These are phyloP conservation scores for Aquilaria agallochum DNA, from an alignment of 441 rosid species.

Conservation along the genomic window DNA sequence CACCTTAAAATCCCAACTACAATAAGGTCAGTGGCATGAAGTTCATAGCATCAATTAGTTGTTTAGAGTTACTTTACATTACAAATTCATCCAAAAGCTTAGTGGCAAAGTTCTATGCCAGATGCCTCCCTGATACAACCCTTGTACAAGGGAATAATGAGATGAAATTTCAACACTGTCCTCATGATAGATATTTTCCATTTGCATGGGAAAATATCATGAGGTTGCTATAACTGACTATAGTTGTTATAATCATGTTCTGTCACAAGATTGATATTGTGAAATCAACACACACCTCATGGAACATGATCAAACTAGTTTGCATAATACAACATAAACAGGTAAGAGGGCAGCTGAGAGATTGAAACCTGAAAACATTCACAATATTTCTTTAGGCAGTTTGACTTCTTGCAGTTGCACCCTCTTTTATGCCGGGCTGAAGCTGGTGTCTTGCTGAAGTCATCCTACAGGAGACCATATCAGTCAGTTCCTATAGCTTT, in stretches of 20 bases:
- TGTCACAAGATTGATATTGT: no score
- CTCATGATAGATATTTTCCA: no score
- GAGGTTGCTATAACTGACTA: no score
- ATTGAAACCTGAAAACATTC: constrained; percentile 89
- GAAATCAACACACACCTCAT: constrained; percentile 13
- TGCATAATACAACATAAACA: constrained; percentile 8
- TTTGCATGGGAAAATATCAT: no score
- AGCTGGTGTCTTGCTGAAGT: constrained; percentile 78
- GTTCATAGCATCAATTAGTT: not conserved
- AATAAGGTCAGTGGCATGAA: no score
- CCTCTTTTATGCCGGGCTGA: constrained; percentile 98
- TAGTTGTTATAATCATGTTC: not conserved
- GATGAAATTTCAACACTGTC: constrained; percentile 3
- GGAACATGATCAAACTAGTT: constrained; percentile 14
- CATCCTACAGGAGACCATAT: constrained; percentile 50
- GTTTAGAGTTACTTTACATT: no score
- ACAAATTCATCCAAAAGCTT: no score
- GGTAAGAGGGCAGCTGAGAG: not conserved
- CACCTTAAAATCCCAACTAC: no score
- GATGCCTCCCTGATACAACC: no score
- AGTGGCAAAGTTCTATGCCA: no score
- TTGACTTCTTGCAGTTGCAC: constrained; percentile 97
- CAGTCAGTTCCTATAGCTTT: constrained; percentile 1
- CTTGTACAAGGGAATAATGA: no score
- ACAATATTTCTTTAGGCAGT: constrained; percentile 85